These are phyloP conservation scores for Suhomyces bribrorum DNA, from an alignment of 1,139 yeast genomes.

Conservation along the genomic window DNA sequence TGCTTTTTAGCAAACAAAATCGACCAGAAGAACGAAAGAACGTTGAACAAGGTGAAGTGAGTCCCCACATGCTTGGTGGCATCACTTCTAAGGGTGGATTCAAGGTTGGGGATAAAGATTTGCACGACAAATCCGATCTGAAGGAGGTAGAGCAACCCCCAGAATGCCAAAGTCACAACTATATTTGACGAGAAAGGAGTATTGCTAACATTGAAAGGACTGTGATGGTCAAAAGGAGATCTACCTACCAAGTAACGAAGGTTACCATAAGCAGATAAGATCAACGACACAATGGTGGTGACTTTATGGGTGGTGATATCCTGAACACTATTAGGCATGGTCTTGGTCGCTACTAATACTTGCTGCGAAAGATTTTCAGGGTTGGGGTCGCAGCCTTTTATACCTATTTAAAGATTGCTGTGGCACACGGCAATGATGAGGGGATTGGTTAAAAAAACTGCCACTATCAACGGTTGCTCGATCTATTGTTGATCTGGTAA, in stretches of 20 bases:
- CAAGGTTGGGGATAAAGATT: conserved; percentile 48
- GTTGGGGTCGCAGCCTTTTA: background rate
- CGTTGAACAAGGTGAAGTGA: conserved; percentile 64
- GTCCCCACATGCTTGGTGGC: conserved; percentile 48
- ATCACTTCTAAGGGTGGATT: conserved; percentile 27
- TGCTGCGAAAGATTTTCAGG: background rate
- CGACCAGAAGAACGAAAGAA: conserved; percentile 62
- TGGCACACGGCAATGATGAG: background rate
- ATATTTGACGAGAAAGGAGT: conserved; percentile 73
- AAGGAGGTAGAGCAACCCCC: conserved; percentile 54
- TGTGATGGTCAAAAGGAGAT: conserved; percentile 43
- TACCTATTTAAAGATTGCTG: conserved; percentile 5
- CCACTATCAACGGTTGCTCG: no score
- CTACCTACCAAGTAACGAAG: conserved; percentile 56
- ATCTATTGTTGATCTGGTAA: no score
- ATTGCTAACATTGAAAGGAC: conserved; percentile 43
- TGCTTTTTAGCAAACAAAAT: conserved; percentile 58
- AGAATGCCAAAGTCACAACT: conserved; percentile 53
- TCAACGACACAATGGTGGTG: conserved; percentile 50
- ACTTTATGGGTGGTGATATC: conserved; percentile 38
- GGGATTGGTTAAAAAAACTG: no score
- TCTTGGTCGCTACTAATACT: background rate
- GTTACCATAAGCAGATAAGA: conserved; percentile 56
- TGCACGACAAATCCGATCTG: conserved; percentile 58
- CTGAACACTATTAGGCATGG: conserved; percentile 5